Evolutionary conservation across 2,329 filamentous ascomycete species (phyloP).

Genomic region (Cladosporium phlei): DNA sequence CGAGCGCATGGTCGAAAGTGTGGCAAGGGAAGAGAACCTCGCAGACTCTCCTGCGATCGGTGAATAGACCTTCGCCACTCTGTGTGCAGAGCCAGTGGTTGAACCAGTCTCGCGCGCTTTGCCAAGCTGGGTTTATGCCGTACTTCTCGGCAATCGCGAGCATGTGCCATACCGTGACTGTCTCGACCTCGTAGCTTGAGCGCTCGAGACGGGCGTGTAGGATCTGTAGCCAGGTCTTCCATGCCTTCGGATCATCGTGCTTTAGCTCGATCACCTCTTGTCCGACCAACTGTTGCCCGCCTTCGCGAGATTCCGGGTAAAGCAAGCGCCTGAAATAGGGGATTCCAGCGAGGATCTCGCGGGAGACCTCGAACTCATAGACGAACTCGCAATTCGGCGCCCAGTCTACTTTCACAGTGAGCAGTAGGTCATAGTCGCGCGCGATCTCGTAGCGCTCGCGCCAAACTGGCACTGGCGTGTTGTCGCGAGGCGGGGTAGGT

Average conservation of each 20-base stretch:
- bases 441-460: background rate
- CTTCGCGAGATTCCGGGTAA: background rate
- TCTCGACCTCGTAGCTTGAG: constrained; percentile 1
- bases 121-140: constrained; percentile 8
- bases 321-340: background rate
- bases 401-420: background rate
- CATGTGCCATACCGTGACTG: constrained; percentile 18
- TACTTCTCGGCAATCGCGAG: constrained; percentile 18
- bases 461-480: too few relatives aligned
- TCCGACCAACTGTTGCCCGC: too few relatives aligned
- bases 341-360: background rate
- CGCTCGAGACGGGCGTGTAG: constrained; percentile 9
- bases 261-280: too few relatives aligned
- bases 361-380: constrained; percentile 3
- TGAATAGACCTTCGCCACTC: background rate
- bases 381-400: background rate
- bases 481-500: too few relatives aligned
- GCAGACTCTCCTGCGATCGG: too few relatives aligned
- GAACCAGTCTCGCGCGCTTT: constrained; percentile 16
- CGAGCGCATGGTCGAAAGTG: constrained; percentile 28
- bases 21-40: constrained; percentile 28
- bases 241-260: background rate
- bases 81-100: constrained; percentile 13
- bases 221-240: constrained; percentile 17
- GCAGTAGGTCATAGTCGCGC: background rate